Percentiles rank a stretch among this genome's conserved stretches.
Evolutionary conservation across 768 basidiomycete species (phyloP).

Genomic region (Tulasnella sp.): DNA sequence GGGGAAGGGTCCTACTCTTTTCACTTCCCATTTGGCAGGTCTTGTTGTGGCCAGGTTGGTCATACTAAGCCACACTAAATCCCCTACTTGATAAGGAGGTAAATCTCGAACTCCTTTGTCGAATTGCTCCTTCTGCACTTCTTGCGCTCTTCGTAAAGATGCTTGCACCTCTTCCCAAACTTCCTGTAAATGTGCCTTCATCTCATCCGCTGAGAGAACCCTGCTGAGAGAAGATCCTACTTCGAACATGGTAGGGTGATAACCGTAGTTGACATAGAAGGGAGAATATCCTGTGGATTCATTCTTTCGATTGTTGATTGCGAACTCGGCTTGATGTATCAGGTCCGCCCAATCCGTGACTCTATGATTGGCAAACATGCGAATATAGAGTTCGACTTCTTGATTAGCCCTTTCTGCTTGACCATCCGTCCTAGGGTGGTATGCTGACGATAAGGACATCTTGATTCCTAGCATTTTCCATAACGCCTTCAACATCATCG

Average conservation of each 20-base stretch:
- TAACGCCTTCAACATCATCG: background rate
- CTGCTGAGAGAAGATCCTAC: background rate
- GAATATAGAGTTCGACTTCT: conserved; percentile 6
- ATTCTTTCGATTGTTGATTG: conserved; percentile 1
- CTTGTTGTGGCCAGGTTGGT: background rate
- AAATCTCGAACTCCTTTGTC: background rate
- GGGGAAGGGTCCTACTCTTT: background rate
- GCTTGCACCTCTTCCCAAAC: background rate
- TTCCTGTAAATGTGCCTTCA: background rate
- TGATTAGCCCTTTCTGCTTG: conserved; percentile 12
- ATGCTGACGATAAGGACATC: conserved; percentile 1
- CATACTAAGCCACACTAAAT: background rate
- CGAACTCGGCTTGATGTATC: conserved; percentile 1
- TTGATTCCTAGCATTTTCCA: background rate
- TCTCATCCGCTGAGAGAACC: background rate
- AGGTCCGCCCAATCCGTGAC: background rate
- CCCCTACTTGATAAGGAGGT: background rate
- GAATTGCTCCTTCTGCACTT: background rate
- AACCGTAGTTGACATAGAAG: conserved; percentile 7
- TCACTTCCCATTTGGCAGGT: background rate
- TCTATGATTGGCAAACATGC: conserved; percentile 1
- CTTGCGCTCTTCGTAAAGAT: background rate
- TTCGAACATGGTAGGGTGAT: background rate
- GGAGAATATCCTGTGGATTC: background rate
- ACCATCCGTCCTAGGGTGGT: conserved; percentile 13